Conservation (phyloP, 1,284 basidiomycete genomes). For the Moniliophthora roreri region DNA sequence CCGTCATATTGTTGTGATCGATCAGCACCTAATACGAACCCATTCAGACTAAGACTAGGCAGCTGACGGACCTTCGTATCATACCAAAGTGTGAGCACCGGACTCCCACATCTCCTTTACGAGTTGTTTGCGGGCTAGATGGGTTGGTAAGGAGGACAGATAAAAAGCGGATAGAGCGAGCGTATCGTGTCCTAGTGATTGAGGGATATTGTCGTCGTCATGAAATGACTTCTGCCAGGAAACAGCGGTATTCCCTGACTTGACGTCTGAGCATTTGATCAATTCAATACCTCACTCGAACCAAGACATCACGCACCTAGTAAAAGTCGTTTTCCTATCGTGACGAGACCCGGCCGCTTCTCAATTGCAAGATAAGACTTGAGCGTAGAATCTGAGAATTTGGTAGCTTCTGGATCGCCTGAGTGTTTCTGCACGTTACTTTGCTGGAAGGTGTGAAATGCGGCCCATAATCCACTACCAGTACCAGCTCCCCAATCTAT, state of each 20-base stretch:
- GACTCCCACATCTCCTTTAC: conserved; percentile 89
- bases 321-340: conserved; percentile 64
- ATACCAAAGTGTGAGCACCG: conserved; percentile 78
- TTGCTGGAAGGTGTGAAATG: conserved; percentile 59
- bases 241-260: conserved; percentile 40
- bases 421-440: conserved; percentile 19
- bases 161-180: conserved; percentile 87
- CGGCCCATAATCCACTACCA: conserved; percentile 77
- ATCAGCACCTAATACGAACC: conserved; percentile 66
- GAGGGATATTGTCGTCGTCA: conserved; percentile 40
- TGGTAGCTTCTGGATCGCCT: conserved; percentile 32
- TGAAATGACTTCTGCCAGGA: conserved; percentile 60
- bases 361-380: conserved; percentile 68
- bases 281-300: background rate
- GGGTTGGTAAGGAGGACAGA: conserved; percentile 69
- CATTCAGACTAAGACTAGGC: background rate
- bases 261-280: conserved; percentile 38
- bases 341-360: conserved; percentile 65
- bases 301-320: conserved; percentile 38
- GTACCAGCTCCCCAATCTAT: conserved; percentile 78
- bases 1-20: conserved; percentile 77
- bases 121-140: conserved; percentile 62
- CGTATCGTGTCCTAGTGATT: conserved; percentile 44
- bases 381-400: conserved; percentile 50
- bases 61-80: conserved; percentile 18